Evolutionary conservation across 257 asterid genomes (phyloP).

Genomic region (Fraxinus excelsior): DNA sequence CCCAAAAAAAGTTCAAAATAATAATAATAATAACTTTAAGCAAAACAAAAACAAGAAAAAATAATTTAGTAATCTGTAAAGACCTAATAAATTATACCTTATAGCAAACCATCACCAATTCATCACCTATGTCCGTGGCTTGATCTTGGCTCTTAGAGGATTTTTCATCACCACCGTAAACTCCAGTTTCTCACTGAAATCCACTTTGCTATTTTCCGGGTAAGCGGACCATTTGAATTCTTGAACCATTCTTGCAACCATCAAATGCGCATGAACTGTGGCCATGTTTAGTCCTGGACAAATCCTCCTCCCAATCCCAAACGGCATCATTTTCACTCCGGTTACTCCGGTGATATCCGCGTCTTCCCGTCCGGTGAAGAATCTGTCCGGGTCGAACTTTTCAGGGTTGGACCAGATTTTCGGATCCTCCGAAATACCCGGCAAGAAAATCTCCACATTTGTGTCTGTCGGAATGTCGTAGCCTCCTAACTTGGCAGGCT

Average conservation of each 20-base stretch:
- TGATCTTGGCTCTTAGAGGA: conserved; percentile 63
- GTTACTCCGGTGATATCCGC: conserved; percentile 83
- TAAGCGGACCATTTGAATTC: conserved; percentile 80
- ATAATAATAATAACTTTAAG: not conserved
- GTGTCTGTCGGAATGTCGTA: conserved; percentile 73
- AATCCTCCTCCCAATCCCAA: conserved; percentile 85
- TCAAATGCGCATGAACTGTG: conserved; percentile 63
- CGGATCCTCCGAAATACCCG: conserved; percentile 78
- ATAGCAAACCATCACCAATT: not conserved
- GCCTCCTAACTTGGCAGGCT: conserved; percentile 72
- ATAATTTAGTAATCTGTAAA: not conserved
- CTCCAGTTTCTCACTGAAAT: conserved; percentile 70
- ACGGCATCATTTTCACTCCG: conserved; percentile 82
- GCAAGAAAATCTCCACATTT: conserved; percentile 61
- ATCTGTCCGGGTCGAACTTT: conserved; percentile 84
- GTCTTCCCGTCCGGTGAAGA: conserved; percentile 57
- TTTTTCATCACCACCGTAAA: conserved; percentile 90
- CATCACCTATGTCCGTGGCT: conserved; percentile 41
- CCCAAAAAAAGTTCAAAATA: not conserved
- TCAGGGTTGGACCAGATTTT: conserved; percentile 70
- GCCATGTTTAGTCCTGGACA: conserved; percentile 95
- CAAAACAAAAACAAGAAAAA: not conserved
- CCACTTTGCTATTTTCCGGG: conserved; percentile 67
- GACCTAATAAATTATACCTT: not conserved
- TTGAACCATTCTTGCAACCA: conserved; percentile 89